Conservation (phyloP, 139 green algal genomes). For the Cymbomonas tetramitiformis region DNA sequence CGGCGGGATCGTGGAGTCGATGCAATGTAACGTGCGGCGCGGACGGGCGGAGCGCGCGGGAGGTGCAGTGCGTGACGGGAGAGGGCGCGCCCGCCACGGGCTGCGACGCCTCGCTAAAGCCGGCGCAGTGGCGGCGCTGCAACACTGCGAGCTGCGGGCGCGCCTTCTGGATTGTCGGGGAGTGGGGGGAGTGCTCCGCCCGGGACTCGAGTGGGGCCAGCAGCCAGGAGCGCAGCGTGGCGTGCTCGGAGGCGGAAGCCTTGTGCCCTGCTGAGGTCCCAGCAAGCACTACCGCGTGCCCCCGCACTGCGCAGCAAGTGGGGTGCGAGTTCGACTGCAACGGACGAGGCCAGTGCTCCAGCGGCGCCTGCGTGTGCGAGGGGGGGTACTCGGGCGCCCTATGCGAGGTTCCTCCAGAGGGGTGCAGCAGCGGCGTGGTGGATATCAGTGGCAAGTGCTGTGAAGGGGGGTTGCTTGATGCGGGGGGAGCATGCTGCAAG, state of each 20-base stretch:
- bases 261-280: neutral
- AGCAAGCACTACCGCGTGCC: neutral
- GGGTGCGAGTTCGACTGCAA: neutral
- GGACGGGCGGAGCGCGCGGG: neutral
- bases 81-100: neutral
- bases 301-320: neutral
- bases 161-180: neutral
- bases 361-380: constrained; percentile 7
- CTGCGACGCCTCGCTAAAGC: neutral
- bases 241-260: neutral
- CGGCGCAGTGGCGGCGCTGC: neutral
- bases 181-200: neutral
- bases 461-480: neutral
- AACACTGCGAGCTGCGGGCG: neutral
- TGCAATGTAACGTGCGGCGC: neutral
- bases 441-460: constrained; percentile 14
- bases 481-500: constrained; percentile 1
- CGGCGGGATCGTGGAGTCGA: neutral
- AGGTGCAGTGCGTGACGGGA: neutral
- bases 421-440: constrained; percentile 3
- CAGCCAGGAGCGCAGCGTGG: neutral
- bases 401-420: neutral
- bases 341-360: neutral
- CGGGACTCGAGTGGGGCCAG: constrained; percentile 12
- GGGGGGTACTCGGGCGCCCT: neutral